These are phyloP conservation scores for Tilletia caries DNA, from an alignment of 1,284 basidiomycete species.

Conservation along the genomic window DNA sequence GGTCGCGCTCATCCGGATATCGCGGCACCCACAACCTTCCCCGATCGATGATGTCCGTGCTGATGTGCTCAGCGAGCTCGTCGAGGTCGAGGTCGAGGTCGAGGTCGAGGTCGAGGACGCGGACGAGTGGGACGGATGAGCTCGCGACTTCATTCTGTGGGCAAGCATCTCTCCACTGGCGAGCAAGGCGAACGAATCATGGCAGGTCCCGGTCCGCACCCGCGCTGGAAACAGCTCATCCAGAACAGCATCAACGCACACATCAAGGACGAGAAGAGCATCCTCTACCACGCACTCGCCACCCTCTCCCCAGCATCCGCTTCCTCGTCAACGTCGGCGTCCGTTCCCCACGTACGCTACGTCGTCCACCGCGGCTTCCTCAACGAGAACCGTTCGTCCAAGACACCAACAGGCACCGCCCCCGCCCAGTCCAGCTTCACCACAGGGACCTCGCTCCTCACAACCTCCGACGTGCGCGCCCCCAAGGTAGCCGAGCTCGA, in stretches of 20 bases:
- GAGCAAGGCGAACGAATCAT: not conserved
- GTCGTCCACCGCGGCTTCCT: constrained; percentile 55
- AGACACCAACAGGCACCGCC: constrained; percentile 32
- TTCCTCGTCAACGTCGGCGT: constrained; percentile 20
- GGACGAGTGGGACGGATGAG: too few relatives aligned
- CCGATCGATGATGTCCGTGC: too few relatives aligned
- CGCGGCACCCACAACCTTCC: not conserved
- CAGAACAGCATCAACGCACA: constrained; percentile 31
- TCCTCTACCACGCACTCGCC: constrained; percentile 49
- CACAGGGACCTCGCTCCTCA: constrained; percentile 47
- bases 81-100: too few relatives aligned
- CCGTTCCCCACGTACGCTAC: constrained; percentile 40
- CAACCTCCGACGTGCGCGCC: constrained; percentile 53
- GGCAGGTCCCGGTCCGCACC: constrained; percentile 21
- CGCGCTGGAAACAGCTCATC: constrained; percentile 43
- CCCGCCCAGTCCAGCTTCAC: constrained; percentile 35
- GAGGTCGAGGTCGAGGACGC: too few relatives aligned
- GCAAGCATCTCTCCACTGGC: not conserved
- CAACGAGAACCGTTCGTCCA: constrained; percentile 50
- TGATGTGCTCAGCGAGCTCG: too few relatives aligned
- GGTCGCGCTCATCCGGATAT: not conserved
- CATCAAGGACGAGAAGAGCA: constrained; percentile 42
- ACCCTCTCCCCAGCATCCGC: constrained; percentile 23
- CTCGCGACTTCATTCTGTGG: too few relatives aligned
- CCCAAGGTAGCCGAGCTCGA: constrained; percentile 52